A percentile compares a stretch with the other conserved stretches of the same genome.
Evolutionary conservation across 2,329 filamentous ascomycete genomes (phyloP).

Genomic region (Parasarocladium wereldwijsianum): DNA sequence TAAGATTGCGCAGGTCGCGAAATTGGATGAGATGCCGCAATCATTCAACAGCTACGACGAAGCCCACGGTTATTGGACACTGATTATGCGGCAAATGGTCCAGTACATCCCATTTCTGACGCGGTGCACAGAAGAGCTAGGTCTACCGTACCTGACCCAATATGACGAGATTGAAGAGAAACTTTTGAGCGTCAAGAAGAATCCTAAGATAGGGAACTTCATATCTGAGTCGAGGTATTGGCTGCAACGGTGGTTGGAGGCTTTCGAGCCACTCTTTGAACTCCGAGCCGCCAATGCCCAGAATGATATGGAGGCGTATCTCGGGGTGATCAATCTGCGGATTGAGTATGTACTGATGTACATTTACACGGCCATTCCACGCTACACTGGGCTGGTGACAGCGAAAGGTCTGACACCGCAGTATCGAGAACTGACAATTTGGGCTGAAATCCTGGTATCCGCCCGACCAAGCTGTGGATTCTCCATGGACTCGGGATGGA

Average conservation of each 20-base stretch:
- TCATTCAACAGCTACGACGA: slow-evolving; percentile 18
- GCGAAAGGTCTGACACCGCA: slow-evolving; percentile 24
- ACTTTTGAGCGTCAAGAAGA: slow-evolving; percentile 16
- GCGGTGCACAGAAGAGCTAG: slow-evolving; percentile 15
- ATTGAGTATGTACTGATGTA: slow-evolving; percentile 27
- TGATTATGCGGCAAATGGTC: slow-evolving; percentile 22
- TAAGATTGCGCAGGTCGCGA: slow-evolving; percentile 14
- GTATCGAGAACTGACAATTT: slow-evolving; percentile 24
- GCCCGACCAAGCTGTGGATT: slow-evolving; percentile 22
- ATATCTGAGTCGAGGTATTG: slow-evolving; percentile 21
- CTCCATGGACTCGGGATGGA: slow-evolving; percentile 30
- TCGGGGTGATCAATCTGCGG: slow-evolving; percentile 23
- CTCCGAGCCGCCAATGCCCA: slow-evolving; percentile 11
- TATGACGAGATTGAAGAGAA: slow-evolving; percentile 15
- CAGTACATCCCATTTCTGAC: slow-evolving; percentile 20
- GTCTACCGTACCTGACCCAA: slow-evolving; percentile 12
- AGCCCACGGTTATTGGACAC: slow-evolving; percentile 21
- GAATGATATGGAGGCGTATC: slow-evolving; percentile 13
- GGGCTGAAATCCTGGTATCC: slow-evolving; percentile 21
- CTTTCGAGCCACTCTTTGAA: slow-evolving; percentile 22
- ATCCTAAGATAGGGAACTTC: slow-evolving; percentile 16
- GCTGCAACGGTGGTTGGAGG: slow-evolving; percentile 23
- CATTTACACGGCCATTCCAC: slow-evolving; percentile 22
- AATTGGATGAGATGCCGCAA: slow-evolving; percentile 17
- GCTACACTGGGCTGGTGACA: slow-evolving; percentile 20